Conservation (phyloP, 441 rosid genomes). For the Aleurites moluccanus region DNA sequence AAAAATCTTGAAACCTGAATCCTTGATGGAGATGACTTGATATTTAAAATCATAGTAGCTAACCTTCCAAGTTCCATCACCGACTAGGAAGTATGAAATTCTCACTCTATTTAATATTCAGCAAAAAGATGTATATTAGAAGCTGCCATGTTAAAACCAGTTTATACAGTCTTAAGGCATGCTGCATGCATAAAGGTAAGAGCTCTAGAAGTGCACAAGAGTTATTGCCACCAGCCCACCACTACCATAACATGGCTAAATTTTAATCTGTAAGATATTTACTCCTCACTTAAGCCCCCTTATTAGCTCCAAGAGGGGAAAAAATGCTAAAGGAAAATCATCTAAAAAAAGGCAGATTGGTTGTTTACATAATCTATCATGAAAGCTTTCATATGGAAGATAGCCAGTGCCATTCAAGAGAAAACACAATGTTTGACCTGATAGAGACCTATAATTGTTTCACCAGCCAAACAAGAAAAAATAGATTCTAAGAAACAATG, state of each 20-base stretch:
- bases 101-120: neutral
- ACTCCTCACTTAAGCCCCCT: too few relatives aligned
- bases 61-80: neutral
- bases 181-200: too few relatives aligned
- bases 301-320: neutral
- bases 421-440: neutral
- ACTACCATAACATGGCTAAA: neutral
- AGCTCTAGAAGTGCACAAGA: neutral
- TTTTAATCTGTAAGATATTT: neutral
- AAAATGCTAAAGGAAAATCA: neutral
- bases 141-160: neutral
- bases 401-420: neutral
- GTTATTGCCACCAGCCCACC: neutral
- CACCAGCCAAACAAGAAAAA: too few relatives aligned
- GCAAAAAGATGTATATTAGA: neutral
- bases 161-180: neutral
- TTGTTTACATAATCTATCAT: too few relatives aligned
- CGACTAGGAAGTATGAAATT: neutral
- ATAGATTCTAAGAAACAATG: neutral
- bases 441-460: neutral
- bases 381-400: neutral
- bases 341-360: too few relatives aligned
- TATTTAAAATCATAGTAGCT: neutral
- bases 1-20: too few relatives aligned
- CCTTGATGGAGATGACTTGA: neutral